Percentiles rank a stretch among this genome's conserved stretches.
phyloP scores from a whole-genome alignment of 2,329 filamentous ascomycete genomes.

The Ophidiomyces ophidiicola region DNA sequence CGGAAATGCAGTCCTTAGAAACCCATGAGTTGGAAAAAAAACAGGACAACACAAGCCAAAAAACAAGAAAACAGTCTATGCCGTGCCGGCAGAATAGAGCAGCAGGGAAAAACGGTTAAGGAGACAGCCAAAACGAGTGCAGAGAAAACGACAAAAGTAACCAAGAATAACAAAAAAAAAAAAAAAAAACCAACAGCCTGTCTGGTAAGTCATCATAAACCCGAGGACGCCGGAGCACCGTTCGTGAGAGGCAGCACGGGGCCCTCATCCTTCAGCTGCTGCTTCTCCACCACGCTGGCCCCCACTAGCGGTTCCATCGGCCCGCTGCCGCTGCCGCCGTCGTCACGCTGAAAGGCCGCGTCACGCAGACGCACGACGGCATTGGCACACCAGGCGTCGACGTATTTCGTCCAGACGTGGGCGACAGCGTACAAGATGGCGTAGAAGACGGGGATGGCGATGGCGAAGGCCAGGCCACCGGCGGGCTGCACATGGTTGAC shows the following conservation, averaged over 20 bases:
- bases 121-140: no score
- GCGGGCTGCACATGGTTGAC: constrained; percentile 4
- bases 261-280: constrained; percentile 1
- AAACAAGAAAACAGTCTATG: no score
- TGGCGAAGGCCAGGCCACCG: constrained; percentile 2
- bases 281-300: not conserved
- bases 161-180: not conserved
- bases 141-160: not conserved
- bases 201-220: not conserved
- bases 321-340: not conserved
- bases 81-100: no score
- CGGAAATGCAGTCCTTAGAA: no score
- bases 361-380: constrained; percentile 10
- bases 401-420: constrained; percentile 13
- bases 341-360: constrained; percentile 11
- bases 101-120: no score
- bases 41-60: no score
- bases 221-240: not conserved
- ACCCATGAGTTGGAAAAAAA: no score
- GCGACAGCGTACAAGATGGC: constrained; percentile 12
- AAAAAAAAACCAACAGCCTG: not conserved
- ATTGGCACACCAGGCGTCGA: constrained; percentile 13
- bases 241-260: constrained; percentile 3
- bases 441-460: constrained; percentile 14
- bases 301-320: not conserved